Conservation (phyloP, 306 rosid genomes). For the Erythrophleum fordii region DNA sequence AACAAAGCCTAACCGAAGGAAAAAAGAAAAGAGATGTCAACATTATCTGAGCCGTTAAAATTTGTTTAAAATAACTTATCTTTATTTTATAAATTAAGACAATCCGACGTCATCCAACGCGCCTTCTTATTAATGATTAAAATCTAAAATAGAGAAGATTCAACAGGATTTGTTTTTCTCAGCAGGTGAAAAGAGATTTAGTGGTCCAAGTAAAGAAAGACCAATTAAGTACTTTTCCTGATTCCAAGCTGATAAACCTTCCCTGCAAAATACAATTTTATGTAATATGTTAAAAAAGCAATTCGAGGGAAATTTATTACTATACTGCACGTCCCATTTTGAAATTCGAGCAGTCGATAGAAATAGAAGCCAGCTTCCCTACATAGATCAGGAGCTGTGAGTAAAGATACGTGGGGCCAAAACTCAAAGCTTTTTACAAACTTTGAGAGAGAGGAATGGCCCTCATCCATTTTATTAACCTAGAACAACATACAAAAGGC, state of each 20-base stretch:
- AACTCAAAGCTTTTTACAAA: slow-evolving; percentile 49
- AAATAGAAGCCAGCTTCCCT: slow-evolving; percentile 24
- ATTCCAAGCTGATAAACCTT: slow-evolving; percentile 40
- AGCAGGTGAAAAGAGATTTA: slow-evolving; percentile 26
- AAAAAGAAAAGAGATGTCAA: no score
- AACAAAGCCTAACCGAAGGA: no score
- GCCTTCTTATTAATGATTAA: neutral
- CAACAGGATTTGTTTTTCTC: no score
- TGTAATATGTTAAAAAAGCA: no score
- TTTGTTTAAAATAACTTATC: no score
- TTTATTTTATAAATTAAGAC: no score
- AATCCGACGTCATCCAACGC: no score
- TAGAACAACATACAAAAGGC: slow-evolving; percentile 46
- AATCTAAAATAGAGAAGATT: neutral
- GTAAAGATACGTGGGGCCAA: slow-evolving; percentile 53
- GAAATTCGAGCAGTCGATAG: no score
- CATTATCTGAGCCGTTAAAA: no score
- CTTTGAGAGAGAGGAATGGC: slow-evolving; percentile 48
- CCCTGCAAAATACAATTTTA: slow-evolving; percentile 1
- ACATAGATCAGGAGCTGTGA: slow-evolving; percentile 26
- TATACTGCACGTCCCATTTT: no score
- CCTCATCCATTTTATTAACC: slow-evolving; percentile 33
- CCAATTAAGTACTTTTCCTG: slow-evolving; percentile 44
- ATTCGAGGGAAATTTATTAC: no score
- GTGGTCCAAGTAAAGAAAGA: slow-evolving; percentile 45